A percentile compares a stretch with the other conserved stretches of the same genome.
Conservation (phyloP, 2,329 filamentous ascomycete genomes). For the Tolypocladium cylindrosporum region DNA sequence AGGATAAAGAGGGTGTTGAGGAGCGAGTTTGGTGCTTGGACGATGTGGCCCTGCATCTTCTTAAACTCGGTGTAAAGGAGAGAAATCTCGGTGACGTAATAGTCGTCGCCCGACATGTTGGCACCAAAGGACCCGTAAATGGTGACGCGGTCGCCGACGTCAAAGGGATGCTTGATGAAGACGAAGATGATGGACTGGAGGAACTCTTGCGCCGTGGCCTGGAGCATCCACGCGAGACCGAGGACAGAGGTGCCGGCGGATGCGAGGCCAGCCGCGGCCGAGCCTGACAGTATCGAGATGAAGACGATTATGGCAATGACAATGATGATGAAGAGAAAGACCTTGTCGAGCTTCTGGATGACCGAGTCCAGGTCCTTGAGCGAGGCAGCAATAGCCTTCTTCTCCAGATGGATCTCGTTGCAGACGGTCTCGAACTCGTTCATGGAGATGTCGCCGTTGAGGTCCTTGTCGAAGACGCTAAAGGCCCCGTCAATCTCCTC, state of each 20-base stretch:
- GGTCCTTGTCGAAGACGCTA: constrained; percentile 86
- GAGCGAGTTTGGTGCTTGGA: constrained; percentile 90
- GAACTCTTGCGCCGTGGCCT: constrained; percentile 88
- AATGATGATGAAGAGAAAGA: constrained; percentile 78
- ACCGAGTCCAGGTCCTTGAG: constrained; percentile 93
- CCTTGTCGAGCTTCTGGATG: constrained; percentile 77
- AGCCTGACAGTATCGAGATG: constrained; percentile 79
- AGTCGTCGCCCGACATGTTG: constrained; percentile 74
- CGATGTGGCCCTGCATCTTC: constrained; percentile 95
- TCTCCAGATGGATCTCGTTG: constrained; percentile 88
- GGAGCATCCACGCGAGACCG: constrained; percentile 85
- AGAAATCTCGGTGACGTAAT: constrained; percentile 91
- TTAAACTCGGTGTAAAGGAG: constrained; percentile 95
- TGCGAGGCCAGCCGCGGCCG: constrained; percentile 81
- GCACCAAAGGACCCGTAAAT: constrained; percentile 85
- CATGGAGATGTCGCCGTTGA: constrained; percentile 94
- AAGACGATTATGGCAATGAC: constrained; percentile 79
- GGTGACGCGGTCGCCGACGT: constrained; percentile 86
- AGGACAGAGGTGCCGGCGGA: constrained; percentile 82
- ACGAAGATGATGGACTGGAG: constrained; percentile 91
- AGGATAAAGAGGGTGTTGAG: constrained; percentile 90
- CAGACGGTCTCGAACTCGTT: constrained; percentile 89
- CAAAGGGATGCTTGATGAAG: constrained; percentile 94
- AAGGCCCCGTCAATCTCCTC: constrained; percentile 89
- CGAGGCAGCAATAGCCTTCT: constrained; percentile 90